Conservation (phyloP, 768 basidiomycete species). For the Suillus luteus region DNA sequence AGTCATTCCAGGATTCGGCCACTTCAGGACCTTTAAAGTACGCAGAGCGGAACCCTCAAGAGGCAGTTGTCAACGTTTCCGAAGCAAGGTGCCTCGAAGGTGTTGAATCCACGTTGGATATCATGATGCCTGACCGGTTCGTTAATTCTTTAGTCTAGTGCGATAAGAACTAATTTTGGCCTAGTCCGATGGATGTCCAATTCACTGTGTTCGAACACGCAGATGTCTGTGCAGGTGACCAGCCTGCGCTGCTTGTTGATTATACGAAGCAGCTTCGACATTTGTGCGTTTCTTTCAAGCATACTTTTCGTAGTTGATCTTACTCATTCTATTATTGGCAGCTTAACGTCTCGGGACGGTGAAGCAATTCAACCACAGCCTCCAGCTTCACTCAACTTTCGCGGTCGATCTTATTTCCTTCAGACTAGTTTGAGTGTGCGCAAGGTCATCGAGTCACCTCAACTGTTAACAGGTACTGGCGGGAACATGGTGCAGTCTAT, state of each 20-base stretch:
- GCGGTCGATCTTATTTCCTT: slow-evolving; percentile 47
- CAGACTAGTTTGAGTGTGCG: slow-evolving; percentile 49
- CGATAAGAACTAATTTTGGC: slow-evolving; percentile 12
- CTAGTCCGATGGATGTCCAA: slow-evolving; percentile 60
- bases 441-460: slow-evolving; percentile 38
- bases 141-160: slow-evolving; percentile 9
- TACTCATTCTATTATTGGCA: slow-evolving; percentile 22
- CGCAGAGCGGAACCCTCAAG: slow-evolving; percentile 1
- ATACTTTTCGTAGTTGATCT: slow-evolving; percentile 6
- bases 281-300: slow-evolving; percentile 41
- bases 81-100: slow-evolving; percentile 38
- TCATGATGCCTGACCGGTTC: slow-evolving; percentile 63
- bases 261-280: slow-evolving; percentile 43
- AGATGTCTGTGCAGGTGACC: slow-evolving; percentile 29
- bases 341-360: slow-evolving; percentile 33
- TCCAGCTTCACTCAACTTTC: slow-evolving; percentile 43
- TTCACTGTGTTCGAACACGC: slow-evolving; percentile 43
- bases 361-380: slow-evolving; percentile 44
- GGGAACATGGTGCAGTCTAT: slow-evolving; percentile 10
- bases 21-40: neutral
- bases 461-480: slow-evolving; percentile 10
- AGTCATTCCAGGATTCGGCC: neutral
- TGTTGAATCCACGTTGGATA: slow-evolving; percentile 41
- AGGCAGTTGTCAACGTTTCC: slow-evolving; percentile 10
- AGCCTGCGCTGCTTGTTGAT: slow-evolving; percentile 43